phyloP scores from a whole-genome alignment of 176 grass and related monocot genomes.

The Lolium rigidum region DNA sequence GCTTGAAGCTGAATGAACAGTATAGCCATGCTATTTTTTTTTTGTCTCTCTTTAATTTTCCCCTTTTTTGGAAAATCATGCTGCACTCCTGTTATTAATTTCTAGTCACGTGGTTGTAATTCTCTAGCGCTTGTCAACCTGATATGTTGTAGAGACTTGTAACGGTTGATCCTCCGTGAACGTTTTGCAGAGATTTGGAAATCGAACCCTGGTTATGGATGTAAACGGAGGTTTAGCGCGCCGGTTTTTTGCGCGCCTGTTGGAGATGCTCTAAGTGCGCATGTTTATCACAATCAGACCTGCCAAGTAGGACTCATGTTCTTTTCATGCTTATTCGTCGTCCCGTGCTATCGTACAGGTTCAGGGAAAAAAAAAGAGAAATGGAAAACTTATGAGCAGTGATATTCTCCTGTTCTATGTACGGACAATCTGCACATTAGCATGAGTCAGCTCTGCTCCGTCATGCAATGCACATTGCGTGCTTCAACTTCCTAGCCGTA shows the following conservation, averaged over 20 bases:
- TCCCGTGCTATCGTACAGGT: background rate
- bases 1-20: slow-evolving; percentile 12
- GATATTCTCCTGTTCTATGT: background rate
- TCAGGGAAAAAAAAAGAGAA: background rate
- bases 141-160: background rate
- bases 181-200: background rate
- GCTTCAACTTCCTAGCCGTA: slow-evolving; percentile 4
- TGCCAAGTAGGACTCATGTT: background rate
- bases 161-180: background rate
- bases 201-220: background rate
- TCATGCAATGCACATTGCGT: background rate
- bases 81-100: background rate
- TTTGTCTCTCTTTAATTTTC: background rate
- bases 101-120: background rate
- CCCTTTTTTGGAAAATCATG: background rate
- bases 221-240: too few relatives aligned
- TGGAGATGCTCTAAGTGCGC: background rate
- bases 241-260: too few relatives aligned
- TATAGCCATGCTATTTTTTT: background rate
- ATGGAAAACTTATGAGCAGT: background rate
- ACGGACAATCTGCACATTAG: background rate
- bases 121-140: background rate
- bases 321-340: slow-evolving; percentile 1
- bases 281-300: slow-evolving; percentile 19
- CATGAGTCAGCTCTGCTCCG: background rate